Evolutionary conservation across 352 stramenopile genomes (phyloP).

Genomic region (Thraustotheca clavata): DNA sequence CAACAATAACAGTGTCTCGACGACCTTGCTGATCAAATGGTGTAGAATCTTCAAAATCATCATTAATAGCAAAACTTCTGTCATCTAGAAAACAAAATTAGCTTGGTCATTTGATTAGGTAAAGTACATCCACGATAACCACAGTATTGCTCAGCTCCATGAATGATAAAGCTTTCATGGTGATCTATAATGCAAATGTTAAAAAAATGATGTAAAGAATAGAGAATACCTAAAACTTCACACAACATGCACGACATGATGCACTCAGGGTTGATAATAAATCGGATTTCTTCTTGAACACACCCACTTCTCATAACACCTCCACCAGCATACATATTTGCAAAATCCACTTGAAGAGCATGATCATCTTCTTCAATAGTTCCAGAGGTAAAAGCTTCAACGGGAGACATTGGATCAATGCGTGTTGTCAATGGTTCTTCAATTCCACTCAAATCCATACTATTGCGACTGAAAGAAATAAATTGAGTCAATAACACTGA

Average conservation of each 20-base stretch:
- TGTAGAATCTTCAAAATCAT: constrained; percentile 34
- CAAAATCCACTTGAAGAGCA: constrained; percentile 75
- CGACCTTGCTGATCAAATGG: constrained; percentile 21
- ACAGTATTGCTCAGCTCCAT: constrained; percentile 53
- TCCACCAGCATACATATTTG: constrained; percentile 69
- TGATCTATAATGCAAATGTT: constrained; percentile 31
- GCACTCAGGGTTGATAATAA: constrained; percentile 61
- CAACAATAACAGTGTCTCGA: constrained; percentile 51
- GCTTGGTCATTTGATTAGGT: neutral
- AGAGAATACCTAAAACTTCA: constrained; percentile 13
- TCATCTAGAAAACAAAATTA: constrained; percentile 26
- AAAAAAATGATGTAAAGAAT: neutral
- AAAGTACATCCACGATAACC: constrained; percentile 36
- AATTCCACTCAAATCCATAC: constrained; percentile 10
- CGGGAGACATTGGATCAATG: neutral
- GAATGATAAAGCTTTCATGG: constrained; percentile 62
- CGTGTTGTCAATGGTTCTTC: neutral
- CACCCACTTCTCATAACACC: constrained; percentile 61
- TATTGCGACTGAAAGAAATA: neutral
- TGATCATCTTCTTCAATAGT: constrained; percentile 55
- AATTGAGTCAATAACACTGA: constrained; percentile 22
- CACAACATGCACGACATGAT: constrained; percentile 48
- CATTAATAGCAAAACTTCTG: constrained; percentile 40
- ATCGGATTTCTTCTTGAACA: constrained; percentile 81
- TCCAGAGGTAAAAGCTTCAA: constrained; percentile 27